Conservation (phyloP, 148 eudicot genomes). For the Cornus suecica region DNA sequence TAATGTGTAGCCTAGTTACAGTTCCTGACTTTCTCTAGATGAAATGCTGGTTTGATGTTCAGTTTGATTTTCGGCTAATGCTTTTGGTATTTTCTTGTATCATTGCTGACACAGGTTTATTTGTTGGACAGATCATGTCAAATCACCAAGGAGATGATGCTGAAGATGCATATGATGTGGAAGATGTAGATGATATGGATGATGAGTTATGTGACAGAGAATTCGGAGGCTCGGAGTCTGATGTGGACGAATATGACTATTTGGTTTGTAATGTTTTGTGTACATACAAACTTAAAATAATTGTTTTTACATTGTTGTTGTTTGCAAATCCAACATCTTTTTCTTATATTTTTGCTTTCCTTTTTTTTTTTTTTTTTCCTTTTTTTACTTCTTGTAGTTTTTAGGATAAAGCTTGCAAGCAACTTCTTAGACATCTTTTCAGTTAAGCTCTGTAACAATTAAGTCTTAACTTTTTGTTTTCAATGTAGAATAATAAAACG, state of each 20-base stretch:
- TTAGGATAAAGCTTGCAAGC: conserved; percentile 3
- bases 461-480: conserved; percentile 2
- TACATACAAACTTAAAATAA: not conserved
- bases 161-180: conserved; percentile 77
- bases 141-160: conserved; percentile 50
- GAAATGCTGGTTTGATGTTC: not conserved
- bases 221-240: conserved; percentile 69
- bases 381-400: not conserved
- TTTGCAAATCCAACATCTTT: conserved; percentile 1
- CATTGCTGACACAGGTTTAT: conserved; percentile 9
- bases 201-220: conserved; percentile 56
- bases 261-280: conserved; percentile 32
- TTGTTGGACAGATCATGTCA: conserved; percentile 41
- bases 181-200: conserved; percentile 70
- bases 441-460: not conserved
- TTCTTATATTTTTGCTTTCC: not conserved
- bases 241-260: conserved; percentile 62
- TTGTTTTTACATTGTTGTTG: not conserved
- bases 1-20: not conserved
- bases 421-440: not conserved
- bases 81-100: conserved; percentile 6
- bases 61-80: not conserved
- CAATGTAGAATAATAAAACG: conserved; percentile 43
- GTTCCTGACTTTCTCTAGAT: not conserved
- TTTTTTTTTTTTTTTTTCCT: not conserved